A percentile compares a stretch with the other conserved stretches of the same genome.
These are phyloP conservation scores for Didymella keratinophila DNA, from an alignment of 2,329 filamentous ascomycete species.

Conservation along the genomic window DNA sequence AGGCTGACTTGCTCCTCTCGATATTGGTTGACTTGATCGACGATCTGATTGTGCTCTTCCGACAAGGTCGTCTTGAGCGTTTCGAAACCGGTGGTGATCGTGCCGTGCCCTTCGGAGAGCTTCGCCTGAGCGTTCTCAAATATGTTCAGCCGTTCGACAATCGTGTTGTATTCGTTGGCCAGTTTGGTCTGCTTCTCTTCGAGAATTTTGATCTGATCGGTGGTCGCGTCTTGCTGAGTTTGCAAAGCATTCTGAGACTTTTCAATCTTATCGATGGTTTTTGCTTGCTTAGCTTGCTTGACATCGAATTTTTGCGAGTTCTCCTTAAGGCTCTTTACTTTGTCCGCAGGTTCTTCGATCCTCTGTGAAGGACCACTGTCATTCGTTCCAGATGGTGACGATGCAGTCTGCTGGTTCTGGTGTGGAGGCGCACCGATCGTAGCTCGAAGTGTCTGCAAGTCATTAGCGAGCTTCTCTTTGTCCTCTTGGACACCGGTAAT, in stretches of 20 bases:
- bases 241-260: not conserved
- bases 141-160: not conserved
- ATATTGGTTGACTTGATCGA: not conserved
- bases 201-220: not conserved
- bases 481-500: not conserved
- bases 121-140: not conserved
- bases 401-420: not conserved
- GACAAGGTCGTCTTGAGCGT: not conserved
- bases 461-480: not conserved
- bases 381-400: not conserved
- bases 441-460: not conserved
- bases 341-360: not conserved
- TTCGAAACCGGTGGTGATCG: not conserved
- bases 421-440: not conserved
- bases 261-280: not conserved
- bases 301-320: not conserved
- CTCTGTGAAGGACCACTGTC: not conserved
- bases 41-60: not conserved
- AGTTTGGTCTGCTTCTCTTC: not conserved
- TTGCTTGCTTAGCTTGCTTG: not conserved
- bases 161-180: not conserved
- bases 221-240: not conserved
- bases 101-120: not conserved
- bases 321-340: not conserved
- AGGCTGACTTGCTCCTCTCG: not conserved